Evolutionary conservation across 106 monocot genomes (phyloP), one percentile per base, ranked within the genome.

Genomic region (Dendrobium huoshanense): DNA sequence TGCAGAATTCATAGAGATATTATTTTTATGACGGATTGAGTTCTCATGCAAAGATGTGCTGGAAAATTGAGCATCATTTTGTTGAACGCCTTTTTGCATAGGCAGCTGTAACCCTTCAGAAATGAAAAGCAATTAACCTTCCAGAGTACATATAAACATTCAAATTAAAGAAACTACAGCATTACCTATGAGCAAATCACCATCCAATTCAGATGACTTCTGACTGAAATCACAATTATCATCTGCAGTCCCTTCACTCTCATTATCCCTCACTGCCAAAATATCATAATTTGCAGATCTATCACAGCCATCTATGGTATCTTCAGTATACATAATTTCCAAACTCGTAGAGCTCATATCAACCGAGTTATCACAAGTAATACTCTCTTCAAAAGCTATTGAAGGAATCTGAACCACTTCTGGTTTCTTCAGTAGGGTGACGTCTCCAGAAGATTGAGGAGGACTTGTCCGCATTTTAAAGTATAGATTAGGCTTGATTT

Each of bases 381-480:
- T 55, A 68, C 37, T 82, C 31, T 89, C 87, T 56, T 86, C 54
- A 24, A 75, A 78, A 79, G 77, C 0, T 27, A 70, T 75, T 59
- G 54, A 29, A 55, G 85, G 81, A 73, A 78, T 80, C 55, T 83
- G 84, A 9, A 85, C 41, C 55, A 91, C 45, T 77, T 93, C 92
- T 6, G 95, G 95, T 83, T 89, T 95, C 81, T 93, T 91, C 42
- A 92, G 82, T 40, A 92, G 81, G 19, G 86, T 45, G 17, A 92
- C 75, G 75, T 93, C 89, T 77, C 75, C 82, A 16, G 75, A 67
- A 67, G 72, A 59, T 72, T 91, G 89, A 80, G 18, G 15, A 40
- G 83, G 42, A 79, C 68, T 84, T 73, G 87, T 85, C 80, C 88
- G 87, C 87, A 88, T 91, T 85, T 93, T 95, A 81, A 93, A 83